phyloP scores from a whole-genome alignment of 2,329 filamentous ascomycete species.

The Podosphaera fusca region DNA sequence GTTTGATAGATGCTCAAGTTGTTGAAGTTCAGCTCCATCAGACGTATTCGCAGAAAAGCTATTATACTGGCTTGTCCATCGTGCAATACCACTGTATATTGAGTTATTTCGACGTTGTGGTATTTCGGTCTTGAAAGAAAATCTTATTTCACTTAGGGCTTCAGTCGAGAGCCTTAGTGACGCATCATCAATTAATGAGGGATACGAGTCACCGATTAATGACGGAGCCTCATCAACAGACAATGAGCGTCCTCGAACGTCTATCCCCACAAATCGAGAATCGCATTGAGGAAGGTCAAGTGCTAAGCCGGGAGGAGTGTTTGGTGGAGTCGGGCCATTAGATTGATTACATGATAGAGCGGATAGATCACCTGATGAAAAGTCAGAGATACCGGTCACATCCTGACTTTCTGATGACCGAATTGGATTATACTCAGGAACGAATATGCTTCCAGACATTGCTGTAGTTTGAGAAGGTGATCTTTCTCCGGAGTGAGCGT shows the following conservation, averaged over 20 bases:
- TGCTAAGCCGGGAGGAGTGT: constrained; percentile 28
- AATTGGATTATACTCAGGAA: neutral
- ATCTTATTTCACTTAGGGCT: constrained; percentile 8
- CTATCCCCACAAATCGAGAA: constrained; percentile 29
- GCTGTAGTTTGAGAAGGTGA: neutral
- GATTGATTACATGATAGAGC: constrained; percentile 10
- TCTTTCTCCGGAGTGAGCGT: neutral
- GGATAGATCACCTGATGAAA: neutral
- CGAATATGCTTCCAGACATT: neutral
- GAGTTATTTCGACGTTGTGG: constrained; percentile 33
- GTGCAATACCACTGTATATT: constrained; percentile 30
- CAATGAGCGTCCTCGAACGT: constrained; percentile 13
- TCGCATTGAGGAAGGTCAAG: constrained; percentile 27
- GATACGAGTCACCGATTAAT: constrained; percentile 8
- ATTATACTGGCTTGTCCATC: constrained; percentile 24
- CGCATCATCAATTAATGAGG: constrained; percentile 7
- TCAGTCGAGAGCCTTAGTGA: constrained; percentile 1
- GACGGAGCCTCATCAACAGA: constrained; percentile 16
- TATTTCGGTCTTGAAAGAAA: constrained; percentile 22
- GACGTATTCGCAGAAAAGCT: constrained; percentile 41
- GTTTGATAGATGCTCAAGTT: constrained; percentile 19
- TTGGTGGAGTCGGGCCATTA: constrained; percentile 35
- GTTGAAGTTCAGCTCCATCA: constrained; percentile 27
- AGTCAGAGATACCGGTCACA: neutral
- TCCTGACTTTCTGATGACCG: neutral